Percentiles rank a stretch among this genome's conserved stretches.
Conservation (phyloP, 2,329 filamentous ascomycete genomes). For the Microsporum audouinii region DNA sequence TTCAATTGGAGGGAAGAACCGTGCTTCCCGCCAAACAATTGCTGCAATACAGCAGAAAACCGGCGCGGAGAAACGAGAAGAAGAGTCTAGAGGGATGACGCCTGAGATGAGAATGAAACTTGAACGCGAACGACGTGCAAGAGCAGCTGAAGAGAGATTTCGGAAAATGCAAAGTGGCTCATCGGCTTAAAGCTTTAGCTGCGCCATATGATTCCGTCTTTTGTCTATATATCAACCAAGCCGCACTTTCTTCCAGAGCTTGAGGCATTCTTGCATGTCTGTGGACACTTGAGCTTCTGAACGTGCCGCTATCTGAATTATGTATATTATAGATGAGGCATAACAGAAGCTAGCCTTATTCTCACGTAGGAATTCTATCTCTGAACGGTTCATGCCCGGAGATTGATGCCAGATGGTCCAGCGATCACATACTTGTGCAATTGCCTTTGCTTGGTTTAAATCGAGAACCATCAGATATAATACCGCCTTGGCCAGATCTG, state of each 20-base stretch:
- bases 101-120: conserved; percentile 74
- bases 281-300: conserved; percentile 16
- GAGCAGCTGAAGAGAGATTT: conserved; percentile 82
- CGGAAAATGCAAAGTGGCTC: conserved; percentile 47
- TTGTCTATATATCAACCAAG: conserved; percentile 15
- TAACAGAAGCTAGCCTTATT: conserved; percentile 20
- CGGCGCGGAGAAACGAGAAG: conserved; percentile 67
- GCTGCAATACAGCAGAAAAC: conserved; percentile 49
- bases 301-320: conserved; percentile 15
- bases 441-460: conserved; percentile 13
- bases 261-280: conserved; percentile 23
- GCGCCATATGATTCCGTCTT: neutral
- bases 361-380: conserved; percentile 17
- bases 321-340: conserved; percentile 18
- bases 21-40: conserved; percentile 22
- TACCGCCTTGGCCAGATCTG: conserved; percentile 18
- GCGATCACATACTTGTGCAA: conserved; percentile 19
- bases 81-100: conserved; percentile 73
- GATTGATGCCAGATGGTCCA: conserved; percentile 20
- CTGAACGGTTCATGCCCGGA: conserved; percentile 20
- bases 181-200: neutral
- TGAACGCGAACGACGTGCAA: conserved; percentile 78
- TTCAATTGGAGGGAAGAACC: neutral
- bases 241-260: conserved; percentile 22
- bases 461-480: conserved; percentile 23